phyloP scores from a whole-genome alignment of 148 eudicot genomes.

The Vaccinium macrocarpon region DNA sequence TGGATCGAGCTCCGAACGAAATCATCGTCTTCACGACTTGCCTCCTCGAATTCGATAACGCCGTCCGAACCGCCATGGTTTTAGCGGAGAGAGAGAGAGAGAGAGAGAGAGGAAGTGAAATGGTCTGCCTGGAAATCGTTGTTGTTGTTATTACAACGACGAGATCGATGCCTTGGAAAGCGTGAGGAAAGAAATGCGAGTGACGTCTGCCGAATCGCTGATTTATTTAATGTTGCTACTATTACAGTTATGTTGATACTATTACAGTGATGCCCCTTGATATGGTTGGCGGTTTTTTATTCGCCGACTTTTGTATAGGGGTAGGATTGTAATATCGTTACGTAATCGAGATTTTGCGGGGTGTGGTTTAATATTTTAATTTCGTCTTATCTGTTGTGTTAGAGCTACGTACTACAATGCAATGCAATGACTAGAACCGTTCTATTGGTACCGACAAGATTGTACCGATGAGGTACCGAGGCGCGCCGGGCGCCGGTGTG shows the following conservation, averaged over 20 bases:
- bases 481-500: too few relatives aligned
- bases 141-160: not conserved
- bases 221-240: too few relatives aligned
- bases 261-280: not conserved
- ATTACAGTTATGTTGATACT: not conserved
- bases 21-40: not conserved
- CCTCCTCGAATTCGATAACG: slow-evolving; percentile 14
- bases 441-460: too few relatives aligned
- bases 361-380: not conserved
- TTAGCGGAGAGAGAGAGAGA: not conserved
- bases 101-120: not conserved
- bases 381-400: not conserved
- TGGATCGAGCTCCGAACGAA: slow-evolving; percentile 38
- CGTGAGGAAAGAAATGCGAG: not conserved
- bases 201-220: not conserved
- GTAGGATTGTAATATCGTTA: not conserved
- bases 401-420: too few relatives aligned
- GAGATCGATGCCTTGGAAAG: not conserved
- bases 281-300: not conserved
- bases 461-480: too few relatives aligned
- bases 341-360: not conserved
- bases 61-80: slow-evolving; percentile 44
- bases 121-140: not conserved
- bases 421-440: too few relatives aligned
- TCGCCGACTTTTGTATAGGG: not conserved